Conservation (phyloP, 768 basidiomycete genomes). For the Coprinellus aureogranulatus region DNA sequence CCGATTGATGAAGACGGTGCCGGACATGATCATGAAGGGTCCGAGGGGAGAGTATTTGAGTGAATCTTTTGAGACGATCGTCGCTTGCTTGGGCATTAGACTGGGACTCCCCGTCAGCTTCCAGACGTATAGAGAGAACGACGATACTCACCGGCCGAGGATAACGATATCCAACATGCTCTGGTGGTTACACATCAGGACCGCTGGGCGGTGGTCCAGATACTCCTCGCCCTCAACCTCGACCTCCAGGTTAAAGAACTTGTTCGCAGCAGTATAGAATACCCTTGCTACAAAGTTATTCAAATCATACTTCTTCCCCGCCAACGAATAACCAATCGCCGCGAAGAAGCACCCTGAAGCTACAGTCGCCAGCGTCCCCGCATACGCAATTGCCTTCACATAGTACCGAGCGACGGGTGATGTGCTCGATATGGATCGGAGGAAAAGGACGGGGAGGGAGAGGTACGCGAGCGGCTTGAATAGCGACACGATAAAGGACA, state of each 20-base stretch:
- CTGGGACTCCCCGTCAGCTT: slow-evolving; percentile 41
- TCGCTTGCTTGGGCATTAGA: slow-evolving; percentile 75
- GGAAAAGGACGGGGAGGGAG: slow-evolving; percentile 67
- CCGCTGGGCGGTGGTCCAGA: slow-evolving; percentile 64
- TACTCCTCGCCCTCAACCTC: slow-evolving; percentile 87
- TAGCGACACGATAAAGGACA: slow-evolving; percentile 62
- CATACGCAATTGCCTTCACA: slow-evolving; percentile 68
- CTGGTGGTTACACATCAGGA: slow-evolving; percentile 90
- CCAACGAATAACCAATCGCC: slow-evolving; percentile 61
- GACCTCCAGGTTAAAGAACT: slow-evolving; percentile 62
- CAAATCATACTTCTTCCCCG: slow-evolving; percentile 73
- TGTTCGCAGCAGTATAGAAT: slow-evolving; percentile 72
- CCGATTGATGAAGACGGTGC: slow-evolving; percentile 89
- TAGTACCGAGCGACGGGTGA: slow-evolving; percentile 68
- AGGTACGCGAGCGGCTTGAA: slow-evolving; percentile 74
- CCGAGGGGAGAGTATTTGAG: slow-evolving; percentile 86
- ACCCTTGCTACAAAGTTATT: slow-evolving; percentile 80
- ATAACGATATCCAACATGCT: slow-evolving; percentile 86
- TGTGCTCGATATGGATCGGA: slow-evolving; percentile 55
- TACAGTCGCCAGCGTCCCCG: slow-evolving; percentile 65
- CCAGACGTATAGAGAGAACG: too few relatives aligned
- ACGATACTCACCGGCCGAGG: slow-evolving; percentile 63
- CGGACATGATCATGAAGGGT: slow-evolving; percentile 85
- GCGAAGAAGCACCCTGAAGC: slow-evolving; percentile 72
- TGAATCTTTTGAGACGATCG: slow-evolving; percentile 93